These are phyloP conservation scores for Puccinia polysora DNA, from an alignment of 1,284 basidiomycete species.

Conservation along the genomic window DNA sequence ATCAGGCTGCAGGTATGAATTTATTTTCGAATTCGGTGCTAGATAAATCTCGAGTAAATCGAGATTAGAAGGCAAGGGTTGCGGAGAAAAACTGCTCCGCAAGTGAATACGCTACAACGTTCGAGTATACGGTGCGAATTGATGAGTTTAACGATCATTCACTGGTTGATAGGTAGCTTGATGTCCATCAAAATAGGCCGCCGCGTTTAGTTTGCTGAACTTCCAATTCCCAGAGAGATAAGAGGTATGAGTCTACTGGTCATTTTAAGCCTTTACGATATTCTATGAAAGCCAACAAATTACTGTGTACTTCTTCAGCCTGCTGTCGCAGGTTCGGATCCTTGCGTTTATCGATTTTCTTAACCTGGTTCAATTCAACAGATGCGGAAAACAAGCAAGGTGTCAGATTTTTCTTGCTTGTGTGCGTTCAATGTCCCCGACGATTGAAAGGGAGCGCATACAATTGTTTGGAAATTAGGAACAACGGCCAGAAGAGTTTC, in stretches of 20 bases:
- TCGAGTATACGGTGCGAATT: no score
- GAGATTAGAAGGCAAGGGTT: no score
- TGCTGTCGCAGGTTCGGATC: constrained; percentile 2
- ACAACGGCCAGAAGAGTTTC: not conserved
- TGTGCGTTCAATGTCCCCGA: not conserved
- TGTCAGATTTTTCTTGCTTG: not conserved
- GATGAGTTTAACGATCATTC: no score
- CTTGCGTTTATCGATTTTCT: constrained; percentile 40
- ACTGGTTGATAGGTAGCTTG: no score
- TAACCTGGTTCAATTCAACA: constrained; percentile 16
- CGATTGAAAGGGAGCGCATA: not conserved
- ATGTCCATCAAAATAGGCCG: no score
- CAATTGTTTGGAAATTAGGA: constrained; percentile 12
- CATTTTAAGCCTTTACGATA: constrained; percentile 18
- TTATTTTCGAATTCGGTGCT: no score
- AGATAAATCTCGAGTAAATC: no score
- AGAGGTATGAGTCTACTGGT: not conserved
- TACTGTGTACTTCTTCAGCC: constrained; percentile 17
- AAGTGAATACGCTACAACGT: no score
- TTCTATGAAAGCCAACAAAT: constrained; percentile 28
- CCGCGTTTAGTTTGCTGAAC: no score
- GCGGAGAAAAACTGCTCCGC: no score
- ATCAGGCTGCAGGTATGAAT: no score
- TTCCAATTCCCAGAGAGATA: no score
- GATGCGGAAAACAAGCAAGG: not conserved